Evolutionary conservation across 106 monocot species (phyloP).

Genomic region (Gastrodia elata): DNA sequence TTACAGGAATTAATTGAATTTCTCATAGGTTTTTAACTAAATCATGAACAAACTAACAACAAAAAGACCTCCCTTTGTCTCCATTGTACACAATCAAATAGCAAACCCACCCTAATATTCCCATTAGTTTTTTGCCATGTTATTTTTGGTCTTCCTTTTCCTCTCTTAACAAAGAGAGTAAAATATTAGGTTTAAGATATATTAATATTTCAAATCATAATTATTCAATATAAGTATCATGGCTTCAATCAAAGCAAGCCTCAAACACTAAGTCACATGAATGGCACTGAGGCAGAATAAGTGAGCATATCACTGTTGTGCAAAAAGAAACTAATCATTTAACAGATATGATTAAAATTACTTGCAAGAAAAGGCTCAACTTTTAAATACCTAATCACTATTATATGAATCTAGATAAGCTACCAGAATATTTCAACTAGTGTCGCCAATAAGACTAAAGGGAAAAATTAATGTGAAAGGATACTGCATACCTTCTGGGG

Average conservation of each 20-base stretch:
- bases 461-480: not conserved
- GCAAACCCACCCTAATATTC: too few species aligned
- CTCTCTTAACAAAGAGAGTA: not conserved
- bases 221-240: not conserved
- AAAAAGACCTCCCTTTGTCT: too few species aligned
- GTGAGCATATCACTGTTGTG: not conserved
- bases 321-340: not conserved
- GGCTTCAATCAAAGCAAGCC: not conserved
- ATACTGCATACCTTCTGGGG: constrained; percentile 58
- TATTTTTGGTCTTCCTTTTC: too few species aligned
- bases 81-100: too few species aligned
- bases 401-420: not conserved
- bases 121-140: too few species aligned
- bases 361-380: not conserved
- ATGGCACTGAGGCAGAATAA: not conserved
- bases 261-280: not conserved
- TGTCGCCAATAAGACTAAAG: not conserved
- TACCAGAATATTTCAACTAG: not conserved
- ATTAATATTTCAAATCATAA: not conserved
- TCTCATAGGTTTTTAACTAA: not conserved
- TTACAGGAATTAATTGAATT: not conserved
- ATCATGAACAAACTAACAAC: not conserved
- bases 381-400: not conserved
- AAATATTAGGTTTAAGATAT: not conserved
- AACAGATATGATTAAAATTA: not conserved